Evolutionary conservation across 2,329 filamentous ascomycete species (phyloP), one percentile per base, ranked within the genome.

Genomic region (Ascochyta lentis): DNA sequence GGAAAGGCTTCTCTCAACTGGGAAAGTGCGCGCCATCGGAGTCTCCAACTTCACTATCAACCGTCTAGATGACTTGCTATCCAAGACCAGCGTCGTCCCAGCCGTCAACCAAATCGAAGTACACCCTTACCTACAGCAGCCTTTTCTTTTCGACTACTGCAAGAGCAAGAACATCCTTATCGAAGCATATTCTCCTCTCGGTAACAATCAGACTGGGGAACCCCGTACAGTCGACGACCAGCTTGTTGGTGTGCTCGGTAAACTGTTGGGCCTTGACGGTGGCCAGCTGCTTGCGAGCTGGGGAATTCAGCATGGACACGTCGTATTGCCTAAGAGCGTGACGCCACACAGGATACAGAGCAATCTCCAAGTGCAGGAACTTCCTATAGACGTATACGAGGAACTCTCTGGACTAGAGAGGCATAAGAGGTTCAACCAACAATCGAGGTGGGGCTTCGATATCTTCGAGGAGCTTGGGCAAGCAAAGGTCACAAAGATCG

Each of bases 281-380:
- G 88, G 92, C 78, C 89, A 95, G 81, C 83, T 91, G 53, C 78
- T 94, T 66, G 78, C 95, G 61, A 81, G 85, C 64, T 96, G 91
- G 90, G 91, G 90, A 59, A 78, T 94, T 54, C 85, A 89, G 72
- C 87, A 91, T 73, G 90, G 89, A 56, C 91, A 88, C 80, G 89
- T 86, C 59, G 90, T 96, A 45, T 90, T 96, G 67, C 91, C 91
- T 63, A 96, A 96, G 83, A 89, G 85, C 47, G 88, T 92, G 51
- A 92, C 85, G 60, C 83, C 86, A 61, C 80, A 80, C 49, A 84
- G 91, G 34, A 92, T 96, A 69, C 81, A 89, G 75, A 84, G 79
- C 59, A 95, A 96, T 81, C 89, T 86, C 65, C 84, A 88, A 71
- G 61, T 68, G 15, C 85, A 91, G 84, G 79, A 84, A 49, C 78